Evolutionary conservation across 306 rosid genomes (phyloP).

Genomic region (Dalbergia cultrata): DNA sequence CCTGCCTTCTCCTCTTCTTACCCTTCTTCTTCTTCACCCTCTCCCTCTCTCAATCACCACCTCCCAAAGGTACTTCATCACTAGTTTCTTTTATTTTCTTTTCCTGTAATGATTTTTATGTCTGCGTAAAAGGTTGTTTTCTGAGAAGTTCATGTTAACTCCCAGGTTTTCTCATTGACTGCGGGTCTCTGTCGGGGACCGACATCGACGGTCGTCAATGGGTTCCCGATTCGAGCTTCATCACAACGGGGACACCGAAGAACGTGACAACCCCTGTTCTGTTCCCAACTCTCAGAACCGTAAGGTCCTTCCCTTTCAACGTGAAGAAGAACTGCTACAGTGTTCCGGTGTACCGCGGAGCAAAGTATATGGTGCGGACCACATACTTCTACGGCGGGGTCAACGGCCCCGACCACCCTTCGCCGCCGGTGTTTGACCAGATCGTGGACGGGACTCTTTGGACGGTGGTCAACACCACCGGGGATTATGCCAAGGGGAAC

Average conservation of each 20-base stretch:
- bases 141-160: background rate
- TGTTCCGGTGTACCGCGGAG: slow-evolving; percentile 61
- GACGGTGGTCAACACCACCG: slow-evolving; percentile 81
- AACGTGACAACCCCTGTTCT: slow-evolving; percentile 49
- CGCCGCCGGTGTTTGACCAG: slow-evolving; percentile 91
- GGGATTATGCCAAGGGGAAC: slow-evolving; percentile 55
- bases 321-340: slow-evolving; percentile 71
- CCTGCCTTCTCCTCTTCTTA: slow-evolving; percentile 51
- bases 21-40: slow-evolving; percentile 44
- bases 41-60: slow-evolving; percentile 47
- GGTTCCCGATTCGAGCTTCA: slow-evolving; percentile 62
- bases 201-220: slow-evolving; percentile 57
- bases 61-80: slow-evolving; percentile 59
- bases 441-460: slow-evolving; percentile 88
- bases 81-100: no score
- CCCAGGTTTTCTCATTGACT: slow-evolving; percentile 62
- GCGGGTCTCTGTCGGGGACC: slow-evolving; percentile 59
- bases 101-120: no score
- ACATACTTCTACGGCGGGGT: slow-evolving; percentile 82
- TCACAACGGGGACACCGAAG: slow-evolving; percentile 61
- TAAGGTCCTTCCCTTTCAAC: slow-evolving; percentile 69
- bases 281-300: slow-evolving; percentile 58
- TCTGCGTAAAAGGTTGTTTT: no score
- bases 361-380: slow-evolving; percentile 71
- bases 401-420: slow-evolving; percentile 55